Conservation (phyloP, 495 filamentous ascomycete species). For the Penicillium subrubescens region DNA sequence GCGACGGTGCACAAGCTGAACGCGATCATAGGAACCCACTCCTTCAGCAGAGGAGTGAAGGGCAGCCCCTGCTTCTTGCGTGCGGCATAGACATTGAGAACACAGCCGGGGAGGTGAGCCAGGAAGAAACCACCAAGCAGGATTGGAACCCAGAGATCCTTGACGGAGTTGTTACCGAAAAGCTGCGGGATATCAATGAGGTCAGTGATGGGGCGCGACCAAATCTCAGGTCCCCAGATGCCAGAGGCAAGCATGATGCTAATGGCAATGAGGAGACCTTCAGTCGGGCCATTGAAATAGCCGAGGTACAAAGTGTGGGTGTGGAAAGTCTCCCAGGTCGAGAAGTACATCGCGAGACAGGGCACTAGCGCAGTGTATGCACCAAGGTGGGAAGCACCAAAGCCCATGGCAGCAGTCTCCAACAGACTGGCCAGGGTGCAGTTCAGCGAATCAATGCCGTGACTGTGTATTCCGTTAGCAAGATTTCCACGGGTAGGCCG, state of each 20-base stretch:
- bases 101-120: slow-evolving; percentile 77
- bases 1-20: slow-evolving; percentile 72
- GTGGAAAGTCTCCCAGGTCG: slow-evolving; percentile 99
- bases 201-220: slow-evolving; percentile 71
- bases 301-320: slow-evolving; percentile 97
- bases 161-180: slow-evolving; percentile 68
- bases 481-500: slow-evolving; percentile 4
- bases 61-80: slow-evolving; percentile 72
- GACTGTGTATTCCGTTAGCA: slow-evolving; percentile 53
- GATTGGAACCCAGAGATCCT: slow-evolving; percentile 85
- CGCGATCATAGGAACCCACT: slow-evolving; percentile 89
- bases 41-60: slow-evolving; percentile 81
- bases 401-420: slow-evolving; percentile 88
- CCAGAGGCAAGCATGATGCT: slow-evolving; percentile 82
- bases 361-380: slow-evolving; percentile 90
- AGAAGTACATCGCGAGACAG: slow-evolving; percentile 97
- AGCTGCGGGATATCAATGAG: slow-evolving; percentile 59
- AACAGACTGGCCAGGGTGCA: slow-evolving; percentile 89
- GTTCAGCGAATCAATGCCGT: slow-evolving; percentile 97
- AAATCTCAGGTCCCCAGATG: slow-evolving; percentile 84
- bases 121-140: slow-evolving; percentile 72
- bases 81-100: slow-evolving; percentile 79
- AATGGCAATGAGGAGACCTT: slow-evolving; percentile 89
- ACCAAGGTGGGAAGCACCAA: slow-evolving; percentile 77
- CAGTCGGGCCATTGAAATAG: slow-evolving; percentile 95